Conservation (phyloP, 345 rosid genomes). For the Gossypium ekmanianum region DNA sequence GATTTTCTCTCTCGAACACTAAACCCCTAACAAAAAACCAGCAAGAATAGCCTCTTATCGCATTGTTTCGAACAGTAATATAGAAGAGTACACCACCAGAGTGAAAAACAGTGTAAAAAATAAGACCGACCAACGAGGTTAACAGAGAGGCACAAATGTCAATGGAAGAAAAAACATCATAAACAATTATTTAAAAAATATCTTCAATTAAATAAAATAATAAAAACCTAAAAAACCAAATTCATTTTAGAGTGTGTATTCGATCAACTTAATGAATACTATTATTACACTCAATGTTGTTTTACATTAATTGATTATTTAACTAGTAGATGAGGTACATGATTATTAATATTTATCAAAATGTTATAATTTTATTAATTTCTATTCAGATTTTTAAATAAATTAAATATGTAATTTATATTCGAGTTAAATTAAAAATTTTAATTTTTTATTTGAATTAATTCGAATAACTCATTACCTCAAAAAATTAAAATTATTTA, state of each 20-base stretch:
- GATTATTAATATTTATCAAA: too few relatives aligned
- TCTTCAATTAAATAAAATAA: neutral
- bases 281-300: too few relatives aligned
- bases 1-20: neutral
- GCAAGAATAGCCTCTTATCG: conserved; percentile 13
- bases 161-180: conserved; percentile 6
- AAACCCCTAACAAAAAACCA: conserved; percentile 31
- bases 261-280: too few relatives aligned
- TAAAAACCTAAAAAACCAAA: neutral
- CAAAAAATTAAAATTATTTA: too few relatives aligned
- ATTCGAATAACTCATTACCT: rapidly evolving
- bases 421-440: too few relatives aligned
- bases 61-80: conserved; percentile 4
- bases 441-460: rapidly evolving
- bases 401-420: rapidly evolving
- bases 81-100: conserved; percentile 19
- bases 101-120: conserved; percentile 17
- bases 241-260: too few relatives aligned
- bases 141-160: conserved; percentile 27
- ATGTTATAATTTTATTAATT: rapidly evolving
- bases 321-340: too few relatives aligned
- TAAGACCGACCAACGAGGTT: neutral
- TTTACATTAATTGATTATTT: too few relatives aligned
- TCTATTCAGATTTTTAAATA: rapidly evolving
- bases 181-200: neutral